These are phyloP conservation scores for Groenewaldozyma auringiensis DNA, from an alignment of 1,139 yeast genomes.

Conservation along the genomic window DNA sequence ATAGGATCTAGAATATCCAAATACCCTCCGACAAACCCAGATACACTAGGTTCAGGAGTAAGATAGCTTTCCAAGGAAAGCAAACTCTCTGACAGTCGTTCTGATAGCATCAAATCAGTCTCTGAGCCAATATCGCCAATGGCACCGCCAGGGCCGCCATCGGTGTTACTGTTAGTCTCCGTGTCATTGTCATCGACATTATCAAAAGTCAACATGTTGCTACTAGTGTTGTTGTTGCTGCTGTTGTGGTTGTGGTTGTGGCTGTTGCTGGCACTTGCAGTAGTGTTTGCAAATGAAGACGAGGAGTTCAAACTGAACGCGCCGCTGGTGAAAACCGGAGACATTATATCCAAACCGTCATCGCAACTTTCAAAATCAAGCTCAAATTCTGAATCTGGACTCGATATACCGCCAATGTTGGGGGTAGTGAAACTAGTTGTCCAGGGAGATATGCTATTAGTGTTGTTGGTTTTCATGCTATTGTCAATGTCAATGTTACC, in stretches of 20 bases:
- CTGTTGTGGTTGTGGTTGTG: background rate
- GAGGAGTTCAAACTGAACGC: background rate
- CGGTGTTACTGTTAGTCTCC: constrained; percentile 6
- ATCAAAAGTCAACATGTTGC: background rate
- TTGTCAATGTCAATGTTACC: background rate
- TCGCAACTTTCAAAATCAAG: background rate
- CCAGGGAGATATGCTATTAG: background rate
- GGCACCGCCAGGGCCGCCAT: constrained; percentile 3
- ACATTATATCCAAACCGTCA: background rate
- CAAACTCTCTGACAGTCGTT: constrained; percentile 12
- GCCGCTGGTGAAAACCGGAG: background rate
- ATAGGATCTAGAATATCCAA: constrained; percentile 19
- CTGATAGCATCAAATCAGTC: background rate
- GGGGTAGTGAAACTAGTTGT: background rate
- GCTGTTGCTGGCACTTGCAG: background rate
- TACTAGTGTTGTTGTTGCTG: background rate
- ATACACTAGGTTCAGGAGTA: constrained; percentile 20
- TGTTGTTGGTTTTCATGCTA: background rate
- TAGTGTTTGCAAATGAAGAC: background rate
- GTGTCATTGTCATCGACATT: constrained; percentile 3
- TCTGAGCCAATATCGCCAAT: background rate
- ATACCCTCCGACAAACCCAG: constrained; percentile 17
- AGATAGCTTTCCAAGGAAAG: constrained; percentile 20
- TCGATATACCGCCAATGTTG: background rate
- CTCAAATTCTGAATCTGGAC: background rate